phyloP scores from a whole-genome alignment of 345 rosid genomes.

The Eucalyptus brandiana region DNA sequence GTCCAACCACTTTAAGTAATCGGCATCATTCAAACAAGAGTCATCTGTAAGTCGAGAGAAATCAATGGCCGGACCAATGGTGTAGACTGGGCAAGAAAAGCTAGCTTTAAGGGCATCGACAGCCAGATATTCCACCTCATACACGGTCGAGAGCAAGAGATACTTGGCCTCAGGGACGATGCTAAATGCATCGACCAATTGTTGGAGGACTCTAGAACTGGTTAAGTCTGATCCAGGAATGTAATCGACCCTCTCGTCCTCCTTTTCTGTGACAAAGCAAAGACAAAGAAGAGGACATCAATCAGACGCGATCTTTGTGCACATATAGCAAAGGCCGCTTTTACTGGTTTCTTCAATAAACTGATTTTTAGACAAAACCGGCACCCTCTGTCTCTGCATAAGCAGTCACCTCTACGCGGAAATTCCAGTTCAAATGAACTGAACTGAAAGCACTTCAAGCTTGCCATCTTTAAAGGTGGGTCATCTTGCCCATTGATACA shows the following conservation, averaged over 20 bases:
- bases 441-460: background rate
- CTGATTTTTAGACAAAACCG: background rate
- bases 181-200: background rate
- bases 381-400: background rate
- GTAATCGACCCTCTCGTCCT: conserved; percentile 7
- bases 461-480: background rate
- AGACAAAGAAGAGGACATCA: background rate
- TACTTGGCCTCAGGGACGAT: background rate
- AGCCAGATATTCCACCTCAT: background rate
- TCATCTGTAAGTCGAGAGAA: background rate
- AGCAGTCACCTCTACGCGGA: background rate
- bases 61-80: conserved; percentile 32
- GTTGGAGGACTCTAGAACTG: conserved; percentile 1
- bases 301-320: background rate
- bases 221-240: conserved; percentile 13
- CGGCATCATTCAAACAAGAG: background rate
- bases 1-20: conserved; percentile 13
- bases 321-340: background rate
- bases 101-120: background rate
- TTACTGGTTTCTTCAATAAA: background rate
- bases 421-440: background rate
- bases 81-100: conserved; percentile 1
- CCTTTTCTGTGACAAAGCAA: background rate
- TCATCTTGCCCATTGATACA: background rate
- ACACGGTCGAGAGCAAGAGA: background rate